phyloP scores from a whole-genome alignment of 495 filamentous ascomycete genomes.

The Lepraria neglecta region DNA sequence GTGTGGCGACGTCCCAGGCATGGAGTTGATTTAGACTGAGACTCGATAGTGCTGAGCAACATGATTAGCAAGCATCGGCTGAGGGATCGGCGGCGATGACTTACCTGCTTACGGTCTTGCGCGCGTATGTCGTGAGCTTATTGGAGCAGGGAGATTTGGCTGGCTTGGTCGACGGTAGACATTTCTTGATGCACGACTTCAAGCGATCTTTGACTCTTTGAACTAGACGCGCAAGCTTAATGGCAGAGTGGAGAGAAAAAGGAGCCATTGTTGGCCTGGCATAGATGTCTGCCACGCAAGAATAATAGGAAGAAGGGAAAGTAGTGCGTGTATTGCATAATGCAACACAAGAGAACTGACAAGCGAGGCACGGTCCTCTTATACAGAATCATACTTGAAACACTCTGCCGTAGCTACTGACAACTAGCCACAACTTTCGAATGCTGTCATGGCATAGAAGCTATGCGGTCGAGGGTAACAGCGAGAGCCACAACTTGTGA shows the following conservation, averaged over 20 bases:
- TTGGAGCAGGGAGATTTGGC: background rate
- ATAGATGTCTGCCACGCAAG: background rate
- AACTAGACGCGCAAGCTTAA: slow-evolving; percentile 25
- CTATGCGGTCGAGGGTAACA: background rate
- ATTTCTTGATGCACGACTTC: slow-evolving; percentile 16
- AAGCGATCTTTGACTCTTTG: slow-evolving; percentile 25
- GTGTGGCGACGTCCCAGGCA: background rate
- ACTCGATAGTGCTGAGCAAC: background rate
- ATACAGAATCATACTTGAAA: slow-evolving; percentile 8
- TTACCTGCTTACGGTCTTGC: slow-evolving; percentile 6
- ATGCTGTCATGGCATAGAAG: slow-evolving; percentile 1
- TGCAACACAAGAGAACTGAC: background rate
- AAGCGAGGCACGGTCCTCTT: slow-evolving; percentile 9
- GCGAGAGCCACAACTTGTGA: slow-evolving; percentile 1
- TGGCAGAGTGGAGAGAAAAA: slow-evolving; percentile 23
- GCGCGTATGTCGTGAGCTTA: slow-evolving; percentile 12
- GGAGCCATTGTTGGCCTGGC: slow-evolving; percentile 19
- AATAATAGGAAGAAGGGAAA: background rate
- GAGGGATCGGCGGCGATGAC: slow-evolving; percentile 2
- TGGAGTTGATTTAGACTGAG: slow-evolving; percentile 3
- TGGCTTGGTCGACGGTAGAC: background rate
- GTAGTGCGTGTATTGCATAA: slow-evolving; percentile 2
- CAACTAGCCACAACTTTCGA: background rate
- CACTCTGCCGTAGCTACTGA: background rate
- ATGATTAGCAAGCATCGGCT: slow-evolving; percentile 3